Evolutionary conservation across 768 basidiomycete species (phyloP).

Genomic region (Wakefieldia striispora): DNA sequence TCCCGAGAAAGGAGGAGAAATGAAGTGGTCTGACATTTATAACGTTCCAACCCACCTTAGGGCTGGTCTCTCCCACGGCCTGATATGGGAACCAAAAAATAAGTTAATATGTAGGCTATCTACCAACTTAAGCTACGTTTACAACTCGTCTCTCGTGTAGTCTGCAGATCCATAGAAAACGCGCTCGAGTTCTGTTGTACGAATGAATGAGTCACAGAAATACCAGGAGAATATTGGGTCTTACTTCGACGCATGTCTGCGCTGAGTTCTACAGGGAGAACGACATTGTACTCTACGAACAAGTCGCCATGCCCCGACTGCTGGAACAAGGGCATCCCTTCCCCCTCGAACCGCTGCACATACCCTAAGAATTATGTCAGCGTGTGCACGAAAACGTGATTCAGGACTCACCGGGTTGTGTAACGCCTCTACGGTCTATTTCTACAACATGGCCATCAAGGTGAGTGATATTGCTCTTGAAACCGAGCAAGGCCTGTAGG

Average conservation of each 20-base stretch:
- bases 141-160: constrained; percentile 40
- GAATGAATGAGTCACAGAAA: constrained; percentile 8
- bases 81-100: constrained; percentile 3
- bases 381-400: neutral
- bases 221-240: constrained; percentile 29
- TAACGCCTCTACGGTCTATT: constrained; percentile 73
- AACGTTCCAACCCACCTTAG: constrained; percentile 17
- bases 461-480: constrained; percentile 87
- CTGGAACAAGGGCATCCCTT: constrained; percentile 84
- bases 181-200: constrained; percentile 49
- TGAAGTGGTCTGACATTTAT: constrained; percentile 7
- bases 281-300: constrained; percentile 91
- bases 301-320: constrained; percentile 68
- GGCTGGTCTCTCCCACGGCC: constrained; percentile 30
- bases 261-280: constrained; percentile 75
- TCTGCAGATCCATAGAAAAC: constrained; percentile 45
- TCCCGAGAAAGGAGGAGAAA: constrained; percentile 13
- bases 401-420: constrained; percentile 73
- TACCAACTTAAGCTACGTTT: constrained; percentile 10
- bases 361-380: constrained; percentile 50
- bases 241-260: constrained; percentile 70
- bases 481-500: constrained; percentile 91
- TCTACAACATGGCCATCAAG: constrained; percentile 82
- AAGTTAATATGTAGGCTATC: constrained; percentile 5
- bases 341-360: constrained; percentile 80